Conservation (phyloP, 1,284 basidiomycete species). For the Tetrapyrgos nigripes region DNA sequence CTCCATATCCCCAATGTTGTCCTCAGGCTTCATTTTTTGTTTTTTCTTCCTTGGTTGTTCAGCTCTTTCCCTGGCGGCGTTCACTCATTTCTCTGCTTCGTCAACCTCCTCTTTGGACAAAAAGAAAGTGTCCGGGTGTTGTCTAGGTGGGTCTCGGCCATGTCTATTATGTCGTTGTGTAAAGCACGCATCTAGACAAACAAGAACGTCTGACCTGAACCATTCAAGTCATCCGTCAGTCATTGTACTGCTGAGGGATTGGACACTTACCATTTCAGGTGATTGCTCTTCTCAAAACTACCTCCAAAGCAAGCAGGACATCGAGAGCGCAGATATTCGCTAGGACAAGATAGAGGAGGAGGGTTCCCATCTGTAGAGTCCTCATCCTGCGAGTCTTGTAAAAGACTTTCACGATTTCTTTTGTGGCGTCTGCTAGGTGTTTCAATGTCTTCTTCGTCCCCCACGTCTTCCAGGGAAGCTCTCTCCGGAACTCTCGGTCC, state of each 20-base stretch:
- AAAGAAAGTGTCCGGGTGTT: slow-evolving; percentile 9
- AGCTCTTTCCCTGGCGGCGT: neutral
- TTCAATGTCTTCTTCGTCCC: no score
- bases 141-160: neutral
- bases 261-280: neutral
- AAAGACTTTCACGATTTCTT: no score
- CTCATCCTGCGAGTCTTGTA: no score
- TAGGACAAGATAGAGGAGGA: slow-evolving; percentile 11
- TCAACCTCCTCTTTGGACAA: slow-evolving; percentile 8
- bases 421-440: neutral
- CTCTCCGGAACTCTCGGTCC: no score
- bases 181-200: slow-evolving; percentile 24
- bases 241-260: neutral
- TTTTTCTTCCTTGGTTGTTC: neutral
- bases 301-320: slow-evolving; percentile 25
- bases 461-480: neutral
- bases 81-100: neutral
- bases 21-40: neutral
- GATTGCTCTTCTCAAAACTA: neutral
- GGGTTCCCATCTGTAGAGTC: no score
- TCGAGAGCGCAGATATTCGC: slow-evolving; percentile 19
- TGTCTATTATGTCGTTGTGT: slow-evolving; percentile 19
- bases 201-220: slow-evolving; percentile 8
- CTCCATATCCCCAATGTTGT: neutral
- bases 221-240: neutral